Base-by-base conservation (phyloP, 257 asterid species). In the Nicotiana obtusifolia region DNA sequence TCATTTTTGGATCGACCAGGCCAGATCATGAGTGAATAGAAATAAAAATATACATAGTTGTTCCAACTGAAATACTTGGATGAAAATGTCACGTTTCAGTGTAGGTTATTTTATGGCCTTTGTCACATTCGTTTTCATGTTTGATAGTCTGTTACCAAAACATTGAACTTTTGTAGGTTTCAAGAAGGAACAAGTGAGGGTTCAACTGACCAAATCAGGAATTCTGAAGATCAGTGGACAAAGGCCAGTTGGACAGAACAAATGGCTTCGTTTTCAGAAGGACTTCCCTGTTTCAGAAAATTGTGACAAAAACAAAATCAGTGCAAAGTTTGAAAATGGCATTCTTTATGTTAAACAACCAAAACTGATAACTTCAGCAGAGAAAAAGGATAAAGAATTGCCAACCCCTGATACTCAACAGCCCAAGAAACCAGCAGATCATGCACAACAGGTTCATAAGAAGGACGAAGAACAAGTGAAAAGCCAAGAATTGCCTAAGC, bases 321-420 rank as follows among this genome's bases (percentile, higher is more conserved):
- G 73, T 41, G 97, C 97, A 16, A 93, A 86, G 80, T 93, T 93
- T 61, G 96, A 93, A 67, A 88, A 75, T 4, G 94, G 91, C 17
- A 86, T 86, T 64, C 41, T 94, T 10, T 85, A 84, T 76, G 49
- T 94, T 6, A 88, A 84, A 65, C 91, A 82, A 68, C 95, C 97
- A n/a, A 93, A 91, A 49, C 53, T 88, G 69, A 87, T 88, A 0
- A 86, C 82, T 61, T 87, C 85, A 28, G 89, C 82, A 64, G 84
- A 60, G 9, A 71, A 88, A 76, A 82, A 87, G 15, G 88, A 41
- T 13, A 7, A 33, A 2, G 81, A 35, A 26, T 49, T 22, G 81
- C 86, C 90, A 60, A 79, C 83, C 37, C 13, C 83, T 1, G 71
- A 64, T 10, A 76, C 87, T 4, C 78, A 69, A 69, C 59, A 0